phyloP scores from a whole-genome alignment of 768 basidiomycete genomes.

The Nidularia pulvinata region DNA sequence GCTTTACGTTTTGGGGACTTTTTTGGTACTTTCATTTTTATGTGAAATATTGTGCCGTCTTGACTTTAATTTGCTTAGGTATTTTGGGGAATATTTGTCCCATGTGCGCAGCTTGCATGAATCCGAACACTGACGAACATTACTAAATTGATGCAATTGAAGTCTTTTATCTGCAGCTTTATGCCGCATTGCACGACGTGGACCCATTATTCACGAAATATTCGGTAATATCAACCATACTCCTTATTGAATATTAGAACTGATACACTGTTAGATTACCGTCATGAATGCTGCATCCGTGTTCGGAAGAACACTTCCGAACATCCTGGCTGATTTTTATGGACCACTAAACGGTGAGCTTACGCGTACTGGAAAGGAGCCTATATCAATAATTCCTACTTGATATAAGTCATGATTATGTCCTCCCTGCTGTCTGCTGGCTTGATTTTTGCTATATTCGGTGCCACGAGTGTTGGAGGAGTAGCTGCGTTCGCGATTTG shows the following conservation, averaged over 20 bases:
- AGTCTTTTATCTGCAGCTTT: constrained; percentile 57
- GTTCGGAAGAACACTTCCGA: constrained; percentile 61
- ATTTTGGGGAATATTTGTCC: constrained; percentile 51
- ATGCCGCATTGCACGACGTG: constrained; percentile 36
- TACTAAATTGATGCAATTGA: not conserved
- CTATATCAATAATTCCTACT: not conserved
- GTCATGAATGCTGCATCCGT: constrained; percentile 53
- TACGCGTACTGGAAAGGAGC: not conserved
- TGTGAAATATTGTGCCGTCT: not conserved
- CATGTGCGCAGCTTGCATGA: constrained; percentile 30
- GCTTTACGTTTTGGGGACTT: constrained; percentile 38
- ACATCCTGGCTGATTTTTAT: constrained; percentile 46
- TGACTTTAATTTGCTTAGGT: constrained; percentile 17
- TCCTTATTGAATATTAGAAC: not conserved
- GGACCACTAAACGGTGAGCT: constrained; percentile 48
- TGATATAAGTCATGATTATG: constrained; percentile 37
- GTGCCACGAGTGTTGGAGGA: constrained; percentile 37
- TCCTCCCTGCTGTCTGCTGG: constrained; percentile 35
- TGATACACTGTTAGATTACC: constrained; percentile 32
- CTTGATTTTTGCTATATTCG: constrained; percentile 51
- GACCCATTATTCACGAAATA: constrained; percentile 38
- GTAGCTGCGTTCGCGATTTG: constrained; percentile 42
- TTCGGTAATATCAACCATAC: constrained; percentile 22
- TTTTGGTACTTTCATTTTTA: constrained; percentile 17
- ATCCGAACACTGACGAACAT: not conserved